These are phyloP conservation scores for Blumeriella jaapii DNA, from an alignment of 2,329 filamentous ascomycete species.

Conservation along the genomic window DNA sequence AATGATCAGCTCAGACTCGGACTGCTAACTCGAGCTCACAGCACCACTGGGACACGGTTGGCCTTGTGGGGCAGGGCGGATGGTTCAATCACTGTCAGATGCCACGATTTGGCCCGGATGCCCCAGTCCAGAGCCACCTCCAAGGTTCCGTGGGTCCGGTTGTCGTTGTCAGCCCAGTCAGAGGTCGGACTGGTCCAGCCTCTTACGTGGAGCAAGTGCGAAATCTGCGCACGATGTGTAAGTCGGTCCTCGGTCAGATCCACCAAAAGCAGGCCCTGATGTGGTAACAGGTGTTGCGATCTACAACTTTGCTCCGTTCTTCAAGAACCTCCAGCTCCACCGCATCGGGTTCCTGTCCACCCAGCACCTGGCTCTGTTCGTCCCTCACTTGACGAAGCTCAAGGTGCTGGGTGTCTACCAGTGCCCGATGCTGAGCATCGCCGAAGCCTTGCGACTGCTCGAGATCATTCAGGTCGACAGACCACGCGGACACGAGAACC, in stretches of 20 bases:
- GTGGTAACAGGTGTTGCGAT: conserved; percentile 8
- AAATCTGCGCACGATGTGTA: conserved; percentile 16
- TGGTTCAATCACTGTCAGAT: conserved; percentile 13
- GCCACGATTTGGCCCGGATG: conserved; percentile 2
- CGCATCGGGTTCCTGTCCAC: conserved; percentile 18
- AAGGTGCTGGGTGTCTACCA: conserved; percentile 21
- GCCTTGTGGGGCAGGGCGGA: neutral
- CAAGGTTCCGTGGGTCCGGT: conserved; percentile 8
- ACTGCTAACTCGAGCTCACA: neutral
- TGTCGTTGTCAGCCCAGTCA: conserved; percentile 11
- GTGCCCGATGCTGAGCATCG: conserved; percentile 22
- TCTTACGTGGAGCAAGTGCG: conserved; percentile 12
- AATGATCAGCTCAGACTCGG: too few relatives aligned
- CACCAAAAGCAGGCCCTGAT: neutral
- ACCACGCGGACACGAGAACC: conserved; percentile 12
- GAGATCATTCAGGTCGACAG: conserved; percentile 18
- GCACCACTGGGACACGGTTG: conserved; percentile 14
- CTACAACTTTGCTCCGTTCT: conserved; percentile 15
- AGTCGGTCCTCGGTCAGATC: too few relatives aligned
- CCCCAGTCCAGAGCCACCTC: neutral
- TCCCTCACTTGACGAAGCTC: conserved; percentile 21
- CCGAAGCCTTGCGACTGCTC: conserved; percentile 15
- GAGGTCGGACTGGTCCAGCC: conserved; percentile 3
- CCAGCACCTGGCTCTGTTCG: conserved; percentile 16
- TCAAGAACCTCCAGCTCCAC: conserved; percentile 22